Conservation (phyloP, 2,329 filamentous ascomycete species). For the Penicillium olsonii region DNA sequence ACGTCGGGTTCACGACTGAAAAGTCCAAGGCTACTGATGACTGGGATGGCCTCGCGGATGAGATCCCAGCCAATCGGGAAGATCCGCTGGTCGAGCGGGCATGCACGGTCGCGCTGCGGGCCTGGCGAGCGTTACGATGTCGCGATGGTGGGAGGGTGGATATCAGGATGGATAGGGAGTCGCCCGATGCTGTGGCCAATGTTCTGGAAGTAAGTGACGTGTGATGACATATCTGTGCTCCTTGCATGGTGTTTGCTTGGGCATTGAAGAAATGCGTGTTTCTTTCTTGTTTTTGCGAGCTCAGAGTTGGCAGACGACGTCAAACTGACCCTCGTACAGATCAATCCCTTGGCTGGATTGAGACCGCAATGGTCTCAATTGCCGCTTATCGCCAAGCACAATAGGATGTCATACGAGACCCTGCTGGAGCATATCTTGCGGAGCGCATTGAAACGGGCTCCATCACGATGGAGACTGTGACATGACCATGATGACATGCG, state of each 20-base stretch:
- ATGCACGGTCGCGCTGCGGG: background rate
- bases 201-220: slow-evolving; percentile 3
- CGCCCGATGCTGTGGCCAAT: background rate
- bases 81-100: background rate
- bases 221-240: background rate
- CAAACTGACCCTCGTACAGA: background rate
- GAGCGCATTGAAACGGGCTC: background rate
- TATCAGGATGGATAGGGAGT: background rate
- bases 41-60: slow-evolving; percentile 10
- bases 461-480: slow-evolving; percentile 2
- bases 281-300: background rate
- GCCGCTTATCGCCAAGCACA: background rate
- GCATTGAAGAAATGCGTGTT: too few species aligned
- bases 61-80: slow-evolving; percentile 16
- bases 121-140: background rate
- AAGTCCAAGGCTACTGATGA: background rate
- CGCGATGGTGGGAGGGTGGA: background rate
- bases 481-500: slow-evolving; percentile 9
- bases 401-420: slow-evolving; percentile 1
- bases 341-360: background rate
- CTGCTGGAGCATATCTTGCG: background rate
- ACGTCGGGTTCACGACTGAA: background rate
- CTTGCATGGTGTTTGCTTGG: too few species aligned
- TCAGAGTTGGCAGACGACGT: background rate
- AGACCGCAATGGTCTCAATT: background rate